Base-by-base conservation (phyloP, 306 rosid genomes). In the Dalbergia cochinchinensis region DNA sequence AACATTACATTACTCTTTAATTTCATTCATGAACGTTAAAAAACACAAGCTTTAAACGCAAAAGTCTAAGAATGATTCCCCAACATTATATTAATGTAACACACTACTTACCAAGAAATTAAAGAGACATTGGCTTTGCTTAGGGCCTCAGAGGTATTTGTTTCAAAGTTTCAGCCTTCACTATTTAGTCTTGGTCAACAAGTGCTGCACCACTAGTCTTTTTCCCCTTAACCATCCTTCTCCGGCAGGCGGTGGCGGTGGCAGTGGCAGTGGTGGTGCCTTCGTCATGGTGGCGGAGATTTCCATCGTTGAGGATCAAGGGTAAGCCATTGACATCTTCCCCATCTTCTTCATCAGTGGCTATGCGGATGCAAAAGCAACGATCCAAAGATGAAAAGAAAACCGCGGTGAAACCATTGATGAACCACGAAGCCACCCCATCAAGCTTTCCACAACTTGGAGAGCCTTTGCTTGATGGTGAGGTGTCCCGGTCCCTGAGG, bases 361-460 rank as follows among this genome's bases (percentile, higher is more conserved):
- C 83, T 22, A 90, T 85, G n/a, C 86, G 87, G 76, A 90, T 87
- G 86, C 94, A 90, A 50, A 89, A 88, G 48, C 85, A 90, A 5
- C 85, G 71, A 31, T 90, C 90, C 71, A 90, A 67, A 42, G 91
- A 90, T 0, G 94, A 85, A 60, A 90, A 87, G 78, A 90, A 90
- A 58, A 87, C 88, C 5, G 86, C 35, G 1, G 88, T 73, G 65
- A 90, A 71, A n/a, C 91, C 79, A 16, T 85, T 80, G 65, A 89
- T 20, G 77, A 89, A 83, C 91, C 93, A 85, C 85, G 61, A 87
- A 18, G 74, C 91, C 61, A 85, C 87, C 14, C 90, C 87, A 69
- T 87, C 88, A 34, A 82, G 55, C 80, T 85, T 89, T 41, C 87
- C 76, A 26, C 87, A 85, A 37, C 85, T 82, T 4, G 35, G 54